Evolutionary conservation across 257 asterid genomes (phyloP), one percentile per base, ranked within the genome.

Genomic region (Solanum piurae): DNA sequence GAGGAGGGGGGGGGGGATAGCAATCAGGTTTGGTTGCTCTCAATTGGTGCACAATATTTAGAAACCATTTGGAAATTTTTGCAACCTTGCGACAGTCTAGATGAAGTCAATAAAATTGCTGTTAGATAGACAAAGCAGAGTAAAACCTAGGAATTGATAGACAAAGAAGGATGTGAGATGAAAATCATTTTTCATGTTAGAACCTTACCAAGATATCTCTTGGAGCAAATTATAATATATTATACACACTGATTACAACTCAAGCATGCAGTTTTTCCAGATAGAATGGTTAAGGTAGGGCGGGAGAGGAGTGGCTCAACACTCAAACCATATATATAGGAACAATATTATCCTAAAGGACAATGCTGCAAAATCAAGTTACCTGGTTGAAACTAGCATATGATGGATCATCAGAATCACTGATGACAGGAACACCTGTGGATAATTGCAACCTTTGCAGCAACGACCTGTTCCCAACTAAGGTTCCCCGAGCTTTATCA

Each of bases 331-430:
- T 49, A 82, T 46, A 29, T 29, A 5, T 16, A 80, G 27, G 85
- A 46, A 80, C 42, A 80, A 14, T 64, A 82, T 73, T 13, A 33
- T 14, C 31, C 66, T 31, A 13, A 0, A 31, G 12, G 55, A 86
- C 46, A 13, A 72, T 46, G 75, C 68, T 52, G 73, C 55, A 29
- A 86, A 33, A 29, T 74, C 52, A 36, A 16, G 27, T 29, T 72
- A 96, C 98, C 98, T 97, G 94, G 90, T 92, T 93, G 93, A 97
- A 97, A 93, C 89, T 93, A 46, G 85, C 88, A 55, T 89, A 95
- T 13, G 95, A 94, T 69, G 92, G 90, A 90, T 95, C 98, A 87
- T 90, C 93, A 80, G 89, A 93, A 91, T 95, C 97, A 76, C 82
- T 86, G 11, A 93, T 86, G 74, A 93, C 89, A 42, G 94, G 94